These are phyloP conservation scores for Aspergillus saccharolyticus DNA, from an alignment of 495 filamentous ascomycete species.

Conservation along the genomic window DNA sequence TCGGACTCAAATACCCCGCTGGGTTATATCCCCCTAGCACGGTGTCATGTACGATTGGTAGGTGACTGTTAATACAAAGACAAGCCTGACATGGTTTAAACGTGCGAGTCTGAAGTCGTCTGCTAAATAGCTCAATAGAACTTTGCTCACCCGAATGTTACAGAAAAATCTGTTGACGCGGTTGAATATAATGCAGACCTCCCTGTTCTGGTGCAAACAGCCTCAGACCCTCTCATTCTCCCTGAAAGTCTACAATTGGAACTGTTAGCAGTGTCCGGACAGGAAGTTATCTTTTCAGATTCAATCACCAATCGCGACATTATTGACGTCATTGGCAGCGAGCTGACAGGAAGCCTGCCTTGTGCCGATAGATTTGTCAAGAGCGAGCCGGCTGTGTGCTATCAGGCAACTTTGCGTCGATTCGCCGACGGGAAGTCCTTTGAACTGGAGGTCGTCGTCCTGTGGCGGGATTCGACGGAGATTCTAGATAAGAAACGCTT, in stretches of 20 bases:
- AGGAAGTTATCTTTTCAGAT: slow-evolving; percentile 17
- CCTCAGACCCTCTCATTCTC: slow-evolving; percentile 1
- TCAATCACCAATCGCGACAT: slow-evolving; percentile 16
- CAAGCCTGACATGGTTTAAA: background rate
- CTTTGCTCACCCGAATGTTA: background rate
- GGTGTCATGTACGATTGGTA: slow-evolving; percentile 32
- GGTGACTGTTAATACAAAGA: slow-evolving; percentile 4
- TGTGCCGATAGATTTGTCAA: slow-evolving; percentile 26
- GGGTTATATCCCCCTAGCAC: slow-evolving; percentile 37
- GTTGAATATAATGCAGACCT: background rate
- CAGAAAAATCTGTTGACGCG: slow-evolving; percentile 11
- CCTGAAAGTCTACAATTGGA: slow-evolving; percentile 14
- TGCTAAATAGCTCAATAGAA: background rate
- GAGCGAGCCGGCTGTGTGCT: slow-evolving; percentile 24
- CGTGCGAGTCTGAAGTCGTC: background rate
- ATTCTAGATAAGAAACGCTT: slow-evolving; percentile 20
- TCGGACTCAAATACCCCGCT: slow-evolving; percentile 20
- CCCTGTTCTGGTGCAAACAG: slow-evolving; percentile 1
- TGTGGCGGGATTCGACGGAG: slow-evolving; percentile 40
- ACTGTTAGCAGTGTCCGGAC: slow-evolving; percentile 11
- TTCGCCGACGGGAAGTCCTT: slow-evolving; percentile 17
- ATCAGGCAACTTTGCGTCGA: slow-evolving; percentile 28
- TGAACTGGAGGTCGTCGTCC: slow-evolving; percentile 24
- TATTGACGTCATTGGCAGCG: slow-evolving; percentile 14
- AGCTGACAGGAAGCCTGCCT: slow-evolving; percentile 20